Evolutionary conservation across 2,329 filamentous ascomycete species (phyloP).

Genomic region (Zopfia rhizophila): DNA sequence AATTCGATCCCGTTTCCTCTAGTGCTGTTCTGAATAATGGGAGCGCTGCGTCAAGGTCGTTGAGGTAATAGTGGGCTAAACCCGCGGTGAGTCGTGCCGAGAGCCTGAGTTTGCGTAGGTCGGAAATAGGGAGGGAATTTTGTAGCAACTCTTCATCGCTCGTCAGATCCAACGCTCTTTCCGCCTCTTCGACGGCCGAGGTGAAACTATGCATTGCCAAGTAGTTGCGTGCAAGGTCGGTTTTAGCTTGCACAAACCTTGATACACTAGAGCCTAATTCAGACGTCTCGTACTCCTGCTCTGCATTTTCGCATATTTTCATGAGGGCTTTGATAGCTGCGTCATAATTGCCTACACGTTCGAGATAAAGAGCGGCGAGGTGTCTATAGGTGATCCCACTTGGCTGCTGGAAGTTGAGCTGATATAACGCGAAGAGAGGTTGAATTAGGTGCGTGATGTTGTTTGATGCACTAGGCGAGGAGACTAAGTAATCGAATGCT

Average conservation of each 20-base stretch:
- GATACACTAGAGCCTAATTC: constrained; percentile 80
- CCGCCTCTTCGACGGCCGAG: constrained; percentile 80
- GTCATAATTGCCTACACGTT: constrained; percentile 76
- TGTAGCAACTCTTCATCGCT: constrained; percentile 76
- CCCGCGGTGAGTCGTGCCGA: constrained; percentile 89
- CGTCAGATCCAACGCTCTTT: constrained; percentile 81
- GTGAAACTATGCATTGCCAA: constrained; percentile 74
- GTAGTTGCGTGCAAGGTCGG: constrained; percentile 86
- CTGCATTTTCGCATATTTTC: constrained; percentile 74
- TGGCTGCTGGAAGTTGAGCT: constrained; percentile 77
- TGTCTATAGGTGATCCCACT: constrained; percentile 79
- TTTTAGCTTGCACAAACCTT: constrained; percentile 82
- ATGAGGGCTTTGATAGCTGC: constrained; percentile 73
- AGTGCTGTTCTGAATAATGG: constrained; percentile 83
- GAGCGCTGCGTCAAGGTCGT: constrained; percentile 75
- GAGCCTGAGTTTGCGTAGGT: constrained; percentile 75
- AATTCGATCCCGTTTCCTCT: constrained; percentile 77
- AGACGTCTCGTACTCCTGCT: constrained; percentile 84
- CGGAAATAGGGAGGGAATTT: too few species aligned
- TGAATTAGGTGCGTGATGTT: constrained; percentile 75
- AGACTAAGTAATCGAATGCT: constrained; percentile 82
- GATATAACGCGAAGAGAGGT: constrained; percentile 87
- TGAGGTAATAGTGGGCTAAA: constrained; percentile 79
- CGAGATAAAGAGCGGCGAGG: constrained; percentile 81
- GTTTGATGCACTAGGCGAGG: constrained; percentile 62